Base-by-base conservation (phyloP, 2,329 filamentous ascomycete species). In the Beauveria sp. region DNA sequence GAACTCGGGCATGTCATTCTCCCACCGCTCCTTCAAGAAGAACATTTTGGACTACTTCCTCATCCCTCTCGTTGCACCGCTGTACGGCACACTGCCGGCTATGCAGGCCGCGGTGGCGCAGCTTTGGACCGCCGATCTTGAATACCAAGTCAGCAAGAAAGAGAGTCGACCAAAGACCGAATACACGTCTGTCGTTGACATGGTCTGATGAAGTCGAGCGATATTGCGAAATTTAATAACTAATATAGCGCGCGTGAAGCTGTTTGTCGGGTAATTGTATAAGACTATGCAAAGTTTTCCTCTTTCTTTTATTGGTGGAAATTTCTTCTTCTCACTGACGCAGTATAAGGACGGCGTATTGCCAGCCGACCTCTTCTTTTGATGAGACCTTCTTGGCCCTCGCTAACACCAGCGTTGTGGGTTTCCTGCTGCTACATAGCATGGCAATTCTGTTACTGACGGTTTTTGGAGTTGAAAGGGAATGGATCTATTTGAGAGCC, bases 141-240 rank as follows among this genome's bases (percentile, higher is more conserved):
- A 87, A 12, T 91, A 91, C 72, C 82, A 85, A 0, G 87, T 91
- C 68, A 89, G 86, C 75, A 85, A 86, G 73, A 91, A 90, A 70
- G 81, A 85, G 67, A 82, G 79, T 2, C 74, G 82, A 62, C 77
- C 81, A 70, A 73, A 79, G 65, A 73, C 76, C 76, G 38, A 79
- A 78, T 62, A 77, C 78, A 64, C 77, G 56, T 74, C 73, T 49
- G 73, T 72, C n/a, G 75, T 73, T 28, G 72, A 77, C 47, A 76
- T 81, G 73, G 79, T 77, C 66, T 81, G 76, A 68, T 63, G 8
- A 7, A 22, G 50, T n/a, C n/a, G 18, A 30, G 16, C 24, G 28
- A 12, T 16, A 1, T 42, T 42, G 54, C 42, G 30, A 42, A 50
- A 14, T 24, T 45, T 52, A 52, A 59, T 59, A 52, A 30, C 47